Evolutionary conservation across 768 basidiomycete species (phyloP), one percentile per base, ranked within the genome.

Genomic region (Cystofilobasidium bisporidii): DNA sequence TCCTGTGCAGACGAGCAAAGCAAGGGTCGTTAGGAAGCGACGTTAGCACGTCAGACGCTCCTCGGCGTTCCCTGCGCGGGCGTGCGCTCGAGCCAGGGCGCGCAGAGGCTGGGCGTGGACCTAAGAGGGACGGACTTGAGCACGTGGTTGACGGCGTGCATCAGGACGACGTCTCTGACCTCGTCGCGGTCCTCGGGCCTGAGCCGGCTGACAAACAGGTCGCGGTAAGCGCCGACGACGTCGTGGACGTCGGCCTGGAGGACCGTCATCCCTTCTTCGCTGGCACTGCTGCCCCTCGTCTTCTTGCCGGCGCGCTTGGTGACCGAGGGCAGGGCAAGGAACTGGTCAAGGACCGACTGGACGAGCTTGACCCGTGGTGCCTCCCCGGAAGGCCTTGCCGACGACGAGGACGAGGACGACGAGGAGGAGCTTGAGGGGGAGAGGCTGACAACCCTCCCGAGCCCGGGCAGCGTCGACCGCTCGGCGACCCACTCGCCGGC

Each of bases 81-180:
- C n/a, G n/a, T n/a, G n/a, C n/a, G n/a, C n/a, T n/a, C n/a, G n/a
- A n/a, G n/a, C n/a, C n/a, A n/a, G 1, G n/a, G 2, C 24, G 15
- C 45, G 40, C 32, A 40, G 36, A 48, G 33, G 67, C 40, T 33
- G 36, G 41, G 30, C 41, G 67, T 32, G 26, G 55, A 33, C 15
- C 12, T 18, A 24, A 26, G 26, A 26, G 20, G 22, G 33, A 73
- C 81, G 67, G 74, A 94, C 96, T 88, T 96, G 63, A 85, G 83
- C 64, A 93, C 82, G 78, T 99, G 96, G 73, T 96, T 91, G 63
- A 97, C 76, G 2, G 84, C 83, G 76, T 98, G 93, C 5, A 94
- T 77, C 2, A 88, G 79, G 3, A 86, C 81, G 1, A 84, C 85
- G 74, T 91, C 85, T 47, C 89, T 82, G 22, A 84, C 79, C 24